Percentiles rank a stretch among this genome's conserved stretches.
Evolutionary conservation across 768 basidiomycete genomes (phyloP).

Genomic region (Russula emetica): DNA sequence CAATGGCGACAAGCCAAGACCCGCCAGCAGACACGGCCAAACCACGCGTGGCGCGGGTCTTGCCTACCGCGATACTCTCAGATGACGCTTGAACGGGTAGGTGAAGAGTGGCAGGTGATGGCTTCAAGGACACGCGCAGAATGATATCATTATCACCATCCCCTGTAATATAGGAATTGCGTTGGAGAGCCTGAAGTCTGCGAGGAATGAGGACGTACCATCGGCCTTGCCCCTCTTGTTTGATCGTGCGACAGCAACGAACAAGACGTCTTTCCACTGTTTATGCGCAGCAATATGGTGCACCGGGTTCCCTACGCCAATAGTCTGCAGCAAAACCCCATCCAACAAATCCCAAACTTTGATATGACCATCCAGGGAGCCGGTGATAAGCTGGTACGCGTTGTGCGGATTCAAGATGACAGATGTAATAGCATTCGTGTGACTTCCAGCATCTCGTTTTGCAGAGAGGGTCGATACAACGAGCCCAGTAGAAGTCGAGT

Average conservation of each 20-base stretch:
- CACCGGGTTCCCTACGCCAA: constrained; percentile 66
- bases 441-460: constrained; percentile 37
- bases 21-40: constrained; percentile 74
- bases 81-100: constrained; percentile 43
- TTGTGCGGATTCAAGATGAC: constrained; percentile 80
- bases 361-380: constrained; percentile 76
- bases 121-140: constrained; percentile 58
- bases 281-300: constrained; percentile 68
- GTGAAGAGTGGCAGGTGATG: constrained; percentile 41
- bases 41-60: constrained; percentile 57
- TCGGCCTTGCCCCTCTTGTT: constrained; percentile 42
- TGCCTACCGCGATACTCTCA: constrained; percentile 57
- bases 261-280: constrained; percentile 61
- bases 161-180: background rate
- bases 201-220: constrained; percentile 29
- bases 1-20: constrained; percentile 69
- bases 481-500: constrained; percentile 72
- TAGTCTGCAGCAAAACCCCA: constrained; percentile 68
- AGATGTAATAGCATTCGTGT: constrained; percentile 60
- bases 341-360: constrained; percentile 95
- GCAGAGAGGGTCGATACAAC: constrained; percentile 80
- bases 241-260: constrained; percentile 57
- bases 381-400: constrained; percentile 83
- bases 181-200: background rate
- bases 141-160: constrained; percentile 47